These are phyloP conservation scores for Delitschia confertaspora DNA, from an alignment of 495 filamentous ascomycete genomes.

Conservation along the genomic window DNA sequence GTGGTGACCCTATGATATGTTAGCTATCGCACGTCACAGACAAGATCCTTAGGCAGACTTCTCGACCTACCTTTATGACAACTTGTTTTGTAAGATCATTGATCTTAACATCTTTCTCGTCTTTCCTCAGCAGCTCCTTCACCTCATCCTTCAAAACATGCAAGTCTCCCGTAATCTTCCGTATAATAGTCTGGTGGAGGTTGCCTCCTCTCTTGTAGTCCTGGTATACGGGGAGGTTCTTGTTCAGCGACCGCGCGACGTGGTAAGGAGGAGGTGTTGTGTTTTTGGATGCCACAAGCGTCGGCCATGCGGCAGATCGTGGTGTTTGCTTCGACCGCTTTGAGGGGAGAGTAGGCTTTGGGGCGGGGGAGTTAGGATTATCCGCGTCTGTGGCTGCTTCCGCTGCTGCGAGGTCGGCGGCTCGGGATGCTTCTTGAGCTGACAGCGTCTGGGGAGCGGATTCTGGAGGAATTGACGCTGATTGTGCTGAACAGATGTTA, in stretches of 20 bases:
- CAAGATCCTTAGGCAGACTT: too few relatives aligned
- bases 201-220: conserved; percentile 68
- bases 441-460: conserved; percentile 19
- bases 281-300: conserved; percentile 26
- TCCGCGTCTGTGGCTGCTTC: conserved; percentile 24
- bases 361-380: conserved; percentile 33
- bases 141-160: conserved; percentile 34
- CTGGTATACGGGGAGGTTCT: conserved; percentile 73
- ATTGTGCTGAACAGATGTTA: conserved; percentile 6
- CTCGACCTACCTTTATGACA: conserved; percentile 16
- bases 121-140: conserved; percentile 27
- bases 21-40: too few relatives aligned
- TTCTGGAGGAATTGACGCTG: conserved; percentile 2
- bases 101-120: conserved; percentile 30
- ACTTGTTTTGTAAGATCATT: conserved; percentile 37
- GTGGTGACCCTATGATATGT: too few relatives aligned
- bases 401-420: conserved; percentile 16
- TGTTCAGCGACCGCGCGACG: conserved; percentile 59
- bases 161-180: conserved; percentile 62
- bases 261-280: conserved; percentile 48
- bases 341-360: conserved; percentile 17
- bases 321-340: neutral
- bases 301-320: conserved; percentile 5
- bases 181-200: conserved; percentile 61
- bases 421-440: conserved; percentile 6